Percentiles rank a stretch among this genome's conserved stretches.
Evolutionary conservation across 2,329 filamentous ascomycete genomes (phyloP).

Genomic region (Colletotrichum truncatum): DNA sequence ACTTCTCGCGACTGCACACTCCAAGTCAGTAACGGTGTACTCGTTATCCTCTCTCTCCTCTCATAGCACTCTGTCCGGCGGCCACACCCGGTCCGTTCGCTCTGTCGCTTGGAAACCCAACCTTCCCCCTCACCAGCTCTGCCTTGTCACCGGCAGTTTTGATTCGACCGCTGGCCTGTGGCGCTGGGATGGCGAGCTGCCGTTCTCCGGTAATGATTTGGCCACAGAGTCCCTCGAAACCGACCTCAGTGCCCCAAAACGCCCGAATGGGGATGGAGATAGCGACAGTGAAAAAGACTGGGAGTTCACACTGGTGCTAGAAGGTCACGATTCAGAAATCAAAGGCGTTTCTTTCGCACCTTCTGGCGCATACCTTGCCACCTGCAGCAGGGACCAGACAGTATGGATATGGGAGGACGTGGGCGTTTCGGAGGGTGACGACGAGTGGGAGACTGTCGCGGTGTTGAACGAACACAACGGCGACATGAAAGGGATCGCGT

Average conservation of each 20-base stretch:
- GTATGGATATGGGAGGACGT: conserved; percentile 99
- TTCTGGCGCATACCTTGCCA: conserved; percentile 82
- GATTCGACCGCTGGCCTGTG: conserved; percentile 90
- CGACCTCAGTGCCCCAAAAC: conserved; percentile 43
- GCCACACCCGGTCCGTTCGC: conserved; percentile 91
- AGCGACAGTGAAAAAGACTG: conserved; percentile 81
- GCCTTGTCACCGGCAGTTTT: conserved; percentile 92
- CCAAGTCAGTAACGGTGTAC: conserved; percentile 89
- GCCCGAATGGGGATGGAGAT: conserved; percentile 34
- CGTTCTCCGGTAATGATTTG: conserved; percentile 23
- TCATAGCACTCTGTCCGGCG: conserved; percentile 82
- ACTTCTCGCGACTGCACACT: conserved; percentile 87
- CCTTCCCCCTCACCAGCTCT: conserved; percentile 68
- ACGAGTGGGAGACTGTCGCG: conserved; percentile 96
- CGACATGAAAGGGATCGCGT: conserved; percentile 93
- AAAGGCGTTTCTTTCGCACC: conserved; percentile 81
- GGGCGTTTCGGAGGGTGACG: conserved; percentile 75
- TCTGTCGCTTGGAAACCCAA: conserved; percentile 84
- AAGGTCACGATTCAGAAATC: conserved; percentile 96
- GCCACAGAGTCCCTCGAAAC: conserved; percentile 47
- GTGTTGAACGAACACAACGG: conserved; percentile 94
- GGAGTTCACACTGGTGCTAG: conserved; percentile 90
- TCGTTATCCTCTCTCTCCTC: conserved; percentile 83
- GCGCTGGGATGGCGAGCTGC: conserved; percentile 68
- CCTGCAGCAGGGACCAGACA: conserved; percentile 90